phyloP scores from a whole-genome alignment of 2,329 filamentous ascomycete genomes.

The Trematosphaeria pertusa region DNA sequence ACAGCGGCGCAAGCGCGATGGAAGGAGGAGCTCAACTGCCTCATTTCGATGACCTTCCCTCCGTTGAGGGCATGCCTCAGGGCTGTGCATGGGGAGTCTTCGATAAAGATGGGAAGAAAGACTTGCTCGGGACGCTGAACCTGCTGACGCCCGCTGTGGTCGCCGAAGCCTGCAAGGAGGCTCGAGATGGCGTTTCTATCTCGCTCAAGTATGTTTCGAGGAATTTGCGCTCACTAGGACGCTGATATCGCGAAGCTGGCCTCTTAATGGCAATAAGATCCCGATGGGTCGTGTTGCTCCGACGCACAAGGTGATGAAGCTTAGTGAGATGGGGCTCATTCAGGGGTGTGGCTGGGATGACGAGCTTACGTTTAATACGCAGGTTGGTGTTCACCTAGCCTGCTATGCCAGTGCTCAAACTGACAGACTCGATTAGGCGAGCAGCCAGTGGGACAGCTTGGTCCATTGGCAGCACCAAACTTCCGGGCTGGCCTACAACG shows the following conservation, averaged over 20 bases:
- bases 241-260: constrained; percentile 13
- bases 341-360: constrained; percentile 31
- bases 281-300: constrained; percentile 34
- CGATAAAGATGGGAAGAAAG: constrained; percentile 54
- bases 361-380: constrained; percentile 35
- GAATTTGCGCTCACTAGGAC: neutral
- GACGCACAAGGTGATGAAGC: constrained; percentile 32
- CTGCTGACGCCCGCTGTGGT: constrained; percentile 55
- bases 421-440: no score
- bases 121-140: constrained; percentile 61
- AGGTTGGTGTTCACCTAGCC: constrained; percentile 20
- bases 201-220: constrained; percentile 19
- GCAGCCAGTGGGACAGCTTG: constrained; percentile 38
- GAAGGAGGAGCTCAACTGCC: neutral
- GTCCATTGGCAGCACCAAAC: constrained; percentile 25
- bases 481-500: constrained; percentile 21
- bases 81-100: constrained; percentile 59
- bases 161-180: constrained; percentile 48
- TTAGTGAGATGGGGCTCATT: constrained; percentile 17
- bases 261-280: constrained; percentile 18
- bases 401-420: no score
- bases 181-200: constrained; percentile 21
- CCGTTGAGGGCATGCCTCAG: constrained; percentile 19
- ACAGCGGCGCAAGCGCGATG: no score
- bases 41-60: constrained; percentile 10